Base-by-base conservation (phyloP, 1,284 basidiomycete species). In the Moesziomyces sp. region DNA sequence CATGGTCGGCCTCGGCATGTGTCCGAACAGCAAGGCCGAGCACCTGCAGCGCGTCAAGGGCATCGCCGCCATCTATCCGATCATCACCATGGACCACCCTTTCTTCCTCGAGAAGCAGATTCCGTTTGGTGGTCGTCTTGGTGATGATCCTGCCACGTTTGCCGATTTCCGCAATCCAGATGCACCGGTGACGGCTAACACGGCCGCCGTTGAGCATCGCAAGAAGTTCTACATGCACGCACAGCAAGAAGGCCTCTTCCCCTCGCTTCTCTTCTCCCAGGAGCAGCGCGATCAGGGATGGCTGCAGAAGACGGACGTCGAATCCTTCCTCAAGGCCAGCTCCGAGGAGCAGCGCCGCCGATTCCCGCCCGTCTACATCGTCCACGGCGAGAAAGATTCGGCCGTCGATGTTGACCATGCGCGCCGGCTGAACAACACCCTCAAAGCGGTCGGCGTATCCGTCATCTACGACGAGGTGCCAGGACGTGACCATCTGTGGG, bases 321-420 rank as follows among this genome's bases (percentile, higher is more conserved):
- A 55, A 18, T 28, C 42, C 7, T 73, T 68, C 50, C 42, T 77
- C 6, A 52, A 50, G 7, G 14, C 19, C 10, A 61, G 56, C 28
- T 54, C 57, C 6, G 62, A 63, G 16, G 30, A 61, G 13, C 65
- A 70, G 52, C 64, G 61, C 38, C 52, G 54, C 4, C 34, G 7
- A 1, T 74, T 70, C 44, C 64, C 65, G 3, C 71, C 71, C 5
- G 52, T 77, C 21, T 77, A 71, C 60, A 66, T 72, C n/a, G 62
- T 77, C 14, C 75, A 77, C 38, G 75, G 75, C 19, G 75, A 72
- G 34, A 68, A 59, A 43, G 75, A 77, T 28, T 53, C 62, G 3
- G 75, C 75, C 2, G 75, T 77, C 10, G 75, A 77, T 38, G 75
- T 77, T 18, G 66, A 71, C 34, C 75, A 77, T 19, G 68, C 61